Conservation (phyloP, 306 rosid genomes). For the Lathyrus tuberosus region DNA sequence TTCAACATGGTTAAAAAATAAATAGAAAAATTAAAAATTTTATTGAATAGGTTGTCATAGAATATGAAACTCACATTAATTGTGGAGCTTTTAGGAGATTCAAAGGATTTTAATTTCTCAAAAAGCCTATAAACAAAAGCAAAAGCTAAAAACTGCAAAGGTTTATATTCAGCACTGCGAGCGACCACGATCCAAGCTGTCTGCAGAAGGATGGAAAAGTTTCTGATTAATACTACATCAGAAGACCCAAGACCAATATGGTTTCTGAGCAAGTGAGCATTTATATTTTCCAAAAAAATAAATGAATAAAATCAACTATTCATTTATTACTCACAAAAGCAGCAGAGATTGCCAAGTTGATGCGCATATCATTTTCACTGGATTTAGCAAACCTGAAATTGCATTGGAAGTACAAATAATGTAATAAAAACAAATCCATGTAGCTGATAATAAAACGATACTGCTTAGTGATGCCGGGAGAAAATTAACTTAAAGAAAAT, state of each 20-base stretch:
- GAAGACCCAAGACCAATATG: conserved; percentile 13
- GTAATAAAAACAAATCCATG: conserved; percentile 23
- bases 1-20: conserved; percentile 32
- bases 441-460: not conserved
- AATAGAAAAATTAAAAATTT: conserved; percentile 1
- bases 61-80: conserved; percentile 61
- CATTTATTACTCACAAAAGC: conserved; percentile 74
- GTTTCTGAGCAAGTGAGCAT: conserved; percentile 27
- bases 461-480: conserved; percentile 1
- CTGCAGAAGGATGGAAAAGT: conserved; percentile 60
- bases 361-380: conserved; percentile 68
- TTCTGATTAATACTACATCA: conserved; percentile 26
- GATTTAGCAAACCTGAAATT: conserved; percentile 85
- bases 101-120: conserved; percentile 92
- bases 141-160: conserved; percentile 86
- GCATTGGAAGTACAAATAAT: conserved; percentile 38
- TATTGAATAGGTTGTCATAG: conserved; percentile 32
- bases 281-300: not conserved
- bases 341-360: conserved; percentile 87
- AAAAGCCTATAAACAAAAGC: conserved; percentile 94
- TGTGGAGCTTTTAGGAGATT: conserved; percentile 63
- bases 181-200: conserved; percentile 73
- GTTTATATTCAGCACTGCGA: conserved; percentile 82
- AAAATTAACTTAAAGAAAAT: conserved; percentile 26
- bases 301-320: conserved; percentile 21